Base-by-base conservation (phyloP, 2,329 filamentous ascomycete species). In the Xylariaceae sp. region DNA sequence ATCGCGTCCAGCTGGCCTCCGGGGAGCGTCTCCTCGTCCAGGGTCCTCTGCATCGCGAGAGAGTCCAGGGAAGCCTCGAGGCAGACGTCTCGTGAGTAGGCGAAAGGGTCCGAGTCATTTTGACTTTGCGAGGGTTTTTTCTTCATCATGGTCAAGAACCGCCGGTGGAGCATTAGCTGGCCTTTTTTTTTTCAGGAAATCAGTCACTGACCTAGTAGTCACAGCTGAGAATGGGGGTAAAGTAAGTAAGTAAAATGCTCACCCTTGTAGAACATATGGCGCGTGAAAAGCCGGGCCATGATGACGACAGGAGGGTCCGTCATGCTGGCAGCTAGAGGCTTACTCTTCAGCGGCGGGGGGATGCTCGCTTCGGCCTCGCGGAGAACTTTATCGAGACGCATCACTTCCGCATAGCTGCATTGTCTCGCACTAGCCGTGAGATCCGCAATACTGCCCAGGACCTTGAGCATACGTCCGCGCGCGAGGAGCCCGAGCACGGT, bases 401-500 rank as follows among this genome's bases (percentile, higher is more conserved):
- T 38, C 3, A 33, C 36, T 19, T 38, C 36, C 5, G 36, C 19
- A 27, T 38, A 32, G 36, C 28, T 31, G n/a, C 12, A 31, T 7
- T 28, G n/a, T 29, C 28, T 38, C 9, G 28, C 18, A 26, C 11
- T 26, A 2, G 28, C 28, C 7, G 36, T 47, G 13, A 52, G 51
- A 40, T 74, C 71, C 3, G 71, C 60, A 4, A 74, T 66, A 14
- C 66, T 60, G 9, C 69, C 69, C 21, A 74, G 64, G n/a, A 67
- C 63, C 31, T 66, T 65, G 11, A 69, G 62, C 38, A 75, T 53
- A 3, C 67, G 64, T n/a, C 68, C 64, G 46, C 73, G 71, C 19
- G 68, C 66, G 41, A 74, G 73, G 48, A 74, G 62, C 45, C 71
- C 75, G 3, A 69, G 62, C 36, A 65, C 66, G 0, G 70, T 67